Evolutionary conservation across 2,329 filamentous ascomycete species (phyloP), one percentile per base, ranked within the genome.

Genomic region (Falciphora oryzae): DNA sequence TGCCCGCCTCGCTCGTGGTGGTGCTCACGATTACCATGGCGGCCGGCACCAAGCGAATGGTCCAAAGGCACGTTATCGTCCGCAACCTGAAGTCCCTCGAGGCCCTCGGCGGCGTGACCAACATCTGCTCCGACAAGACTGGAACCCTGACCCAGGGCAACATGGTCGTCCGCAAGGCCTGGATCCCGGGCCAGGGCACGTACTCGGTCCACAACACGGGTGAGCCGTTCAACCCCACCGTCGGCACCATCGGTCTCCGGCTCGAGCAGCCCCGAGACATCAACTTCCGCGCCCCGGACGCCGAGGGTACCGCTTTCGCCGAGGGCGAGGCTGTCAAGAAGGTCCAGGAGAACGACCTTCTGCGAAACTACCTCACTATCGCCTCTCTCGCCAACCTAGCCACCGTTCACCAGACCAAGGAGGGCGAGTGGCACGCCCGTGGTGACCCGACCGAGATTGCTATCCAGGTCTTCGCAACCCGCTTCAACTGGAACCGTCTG

Each of bases 21-120:
- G 86, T 89, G 3, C 75, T 89, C 35, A 89, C 87, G 2, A 89
- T 89, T 63, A 89, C 87, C 4, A 88, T 89, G 79, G 83, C 85
- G 16, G 84, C 83, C 38, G 85, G 84, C 3, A 85, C 84, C 2
- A 85, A 71, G 66, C 68, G 70, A 7, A 73, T 73, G 71, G 70
- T 70, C 1, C 74, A 83, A 68, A 75, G 81, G 60, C 74, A 86
- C 69, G 83, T 86, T 59, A 83, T 87, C 66, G 83, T 86, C 59
- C 80, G 84, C 32, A 85, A 85, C 67, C 74, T 87, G 59, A 77
- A 82, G 66, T 82, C 81, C 1, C 73, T 85, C 8, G 83, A 85
- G 71, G 82, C 83, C 2, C 75, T 85, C 4, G 84, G 83, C 25
- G 83, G 80, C 61, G 83, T 85, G 53, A 63, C 62, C 2, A 63